Percentiles rank a stretch among this genome's conserved stretches.
Evolutionary conservation across 306 rosid genomes (phyloP).

Genomic region (Lathyrus aphaca): DNA sequence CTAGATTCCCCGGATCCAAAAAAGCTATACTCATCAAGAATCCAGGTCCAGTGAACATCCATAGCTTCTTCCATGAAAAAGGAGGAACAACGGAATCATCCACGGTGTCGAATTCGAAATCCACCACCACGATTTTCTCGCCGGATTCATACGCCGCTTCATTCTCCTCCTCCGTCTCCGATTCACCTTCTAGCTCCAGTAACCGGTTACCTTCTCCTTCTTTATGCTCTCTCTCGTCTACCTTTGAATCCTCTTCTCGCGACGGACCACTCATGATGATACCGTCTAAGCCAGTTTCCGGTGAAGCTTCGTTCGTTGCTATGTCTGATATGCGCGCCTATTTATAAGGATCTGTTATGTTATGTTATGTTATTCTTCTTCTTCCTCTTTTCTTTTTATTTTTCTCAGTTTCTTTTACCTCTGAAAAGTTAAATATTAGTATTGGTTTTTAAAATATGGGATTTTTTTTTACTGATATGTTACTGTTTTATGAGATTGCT

Average conservation of each 20-base stretch:
- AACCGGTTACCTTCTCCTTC: slow-evolving; percentile 66
- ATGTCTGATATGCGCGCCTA: slow-evolving; percentile 28
- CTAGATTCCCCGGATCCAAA: slow-evolving; percentile 88
- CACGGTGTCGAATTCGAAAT: slow-evolving; percentile 43
- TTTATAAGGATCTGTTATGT: slow-evolving; percentile 39
- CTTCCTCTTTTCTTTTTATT: background rate
- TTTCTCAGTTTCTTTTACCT: background rate
- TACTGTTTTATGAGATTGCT: too few species aligned
- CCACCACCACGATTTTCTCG: slow-evolving; percentile 68
- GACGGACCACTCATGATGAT: slow-evolving; percentile 48
- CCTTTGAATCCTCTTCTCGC: slow-evolving; percentile 43
- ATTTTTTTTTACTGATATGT: too few species aligned
- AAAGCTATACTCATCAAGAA: slow-evolving; percentile 93
- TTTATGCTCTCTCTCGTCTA: slow-evolving; percentile 50
- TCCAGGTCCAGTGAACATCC: slow-evolving; percentile 88
- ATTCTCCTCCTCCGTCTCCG: slow-evolving; percentile 16
- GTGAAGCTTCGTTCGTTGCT: slow-evolving; percentile 27
- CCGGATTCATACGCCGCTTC: slow-evolving; percentile 73
- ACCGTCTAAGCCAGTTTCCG: slow-evolving; percentile 4
- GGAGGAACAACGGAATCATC: slow-evolving; percentile 56
- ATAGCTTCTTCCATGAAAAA: slow-evolving; percentile 81
- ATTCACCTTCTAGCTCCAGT: slow-evolving; percentile 11
- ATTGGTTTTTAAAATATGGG: too few species aligned
- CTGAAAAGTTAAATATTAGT: background rate
- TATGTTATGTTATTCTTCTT: too few species aligned